Evolutionary conservation across 2,329 filamentous ascomycete genomes (phyloP).

Genomic region (Nemania abortiva): DNA sequence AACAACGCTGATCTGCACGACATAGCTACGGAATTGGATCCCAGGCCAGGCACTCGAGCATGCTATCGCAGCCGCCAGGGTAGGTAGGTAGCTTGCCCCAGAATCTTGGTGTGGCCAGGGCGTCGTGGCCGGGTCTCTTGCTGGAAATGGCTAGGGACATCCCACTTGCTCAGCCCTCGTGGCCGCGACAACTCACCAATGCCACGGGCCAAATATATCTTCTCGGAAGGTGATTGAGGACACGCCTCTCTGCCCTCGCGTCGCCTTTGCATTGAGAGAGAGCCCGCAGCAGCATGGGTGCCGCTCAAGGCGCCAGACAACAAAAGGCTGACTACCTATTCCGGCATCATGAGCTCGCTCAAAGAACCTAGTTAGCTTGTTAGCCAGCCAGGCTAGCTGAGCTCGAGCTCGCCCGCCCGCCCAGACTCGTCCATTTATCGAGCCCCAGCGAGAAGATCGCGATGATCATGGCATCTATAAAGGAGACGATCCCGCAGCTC

Average conservation of each 20-base stretch:
- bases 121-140: slow-evolving; percentile 16
- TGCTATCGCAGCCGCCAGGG: neutral
- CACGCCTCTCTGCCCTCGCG: neutral
- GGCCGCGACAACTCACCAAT: slow-evolving; percentile 15
- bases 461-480: slow-evolving; percentile 35
- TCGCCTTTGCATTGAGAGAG: neutral
- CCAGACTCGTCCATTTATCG: neutral
- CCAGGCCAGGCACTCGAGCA: too few species aligned
- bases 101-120: neutral
- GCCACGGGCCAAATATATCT: slow-evolving; percentile 21
- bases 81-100: neutral
- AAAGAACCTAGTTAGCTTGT: neutral
- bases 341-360: slow-evolving; percentile 2
- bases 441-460: neutral
- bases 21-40: neutral
- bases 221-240: slow-evolving; percentile 38
- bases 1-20: neutral
- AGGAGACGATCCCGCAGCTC: slow-evolving; percentile 13
- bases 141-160: slow-evolving; percentile 33
- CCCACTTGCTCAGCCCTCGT: slow-evolving; percentile 11
- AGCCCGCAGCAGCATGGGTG: slow-evolving; percentile 1
- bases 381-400: neutral
- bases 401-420: neutral
- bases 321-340: neutral
- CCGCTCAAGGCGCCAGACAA: neutral